A percentile compares a stretch with the other conserved stretches of the same genome.
These are phyloP conservation scores for Glaciozyma martinii DNA, from an alignment of 768 basidiomycete species.

Conservation along the genomic window DNA sequence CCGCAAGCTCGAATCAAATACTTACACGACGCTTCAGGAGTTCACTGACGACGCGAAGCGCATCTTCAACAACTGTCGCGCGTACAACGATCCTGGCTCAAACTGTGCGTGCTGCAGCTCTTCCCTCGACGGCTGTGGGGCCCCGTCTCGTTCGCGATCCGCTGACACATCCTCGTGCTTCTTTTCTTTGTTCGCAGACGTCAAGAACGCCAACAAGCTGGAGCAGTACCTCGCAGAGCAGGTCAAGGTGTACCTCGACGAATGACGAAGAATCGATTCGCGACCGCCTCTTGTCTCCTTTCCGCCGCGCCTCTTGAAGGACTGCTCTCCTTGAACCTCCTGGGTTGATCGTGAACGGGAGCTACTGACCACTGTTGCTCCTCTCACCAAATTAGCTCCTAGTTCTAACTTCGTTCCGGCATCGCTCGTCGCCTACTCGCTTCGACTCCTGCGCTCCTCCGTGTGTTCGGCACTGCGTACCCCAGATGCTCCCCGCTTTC, in stretches of 20 bases:
- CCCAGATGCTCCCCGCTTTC: too few species aligned
- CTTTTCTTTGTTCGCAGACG: constrained; percentile 51
- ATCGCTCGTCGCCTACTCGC: too few species aligned
- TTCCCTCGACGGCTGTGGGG: neutral
- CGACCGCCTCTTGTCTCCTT: neutral
- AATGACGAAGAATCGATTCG: neutral
- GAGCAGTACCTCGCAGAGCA: constrained; percentile 57
- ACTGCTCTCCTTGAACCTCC: too few species aligned
- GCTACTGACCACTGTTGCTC: too few species aligned
- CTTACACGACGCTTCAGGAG: constrained; percentile 60
- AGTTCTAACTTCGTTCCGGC: too few species aligned
- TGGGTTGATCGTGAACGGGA: too few species aligned
- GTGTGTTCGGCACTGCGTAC: too few species aligned
- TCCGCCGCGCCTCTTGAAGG: too few species aligned
- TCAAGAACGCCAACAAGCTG: constrained; percentile 72
- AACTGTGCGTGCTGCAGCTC: constrained; percentile 22
- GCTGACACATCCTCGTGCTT: neutral
- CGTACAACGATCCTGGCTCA: constrained; percentile 53
- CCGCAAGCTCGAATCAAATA: constrained; percentile 72
- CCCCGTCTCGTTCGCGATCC: neutral
- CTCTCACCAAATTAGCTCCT: too few species aligned
- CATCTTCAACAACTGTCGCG: constrained; percentile 81
- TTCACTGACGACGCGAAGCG: constrained; percentile 74
- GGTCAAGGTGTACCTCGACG: constrained; percentile 34
- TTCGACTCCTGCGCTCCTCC: too few species aligned